Conservation (phyloP, 345 rosid species). For the Gossypium ekmanianum region DNA sequence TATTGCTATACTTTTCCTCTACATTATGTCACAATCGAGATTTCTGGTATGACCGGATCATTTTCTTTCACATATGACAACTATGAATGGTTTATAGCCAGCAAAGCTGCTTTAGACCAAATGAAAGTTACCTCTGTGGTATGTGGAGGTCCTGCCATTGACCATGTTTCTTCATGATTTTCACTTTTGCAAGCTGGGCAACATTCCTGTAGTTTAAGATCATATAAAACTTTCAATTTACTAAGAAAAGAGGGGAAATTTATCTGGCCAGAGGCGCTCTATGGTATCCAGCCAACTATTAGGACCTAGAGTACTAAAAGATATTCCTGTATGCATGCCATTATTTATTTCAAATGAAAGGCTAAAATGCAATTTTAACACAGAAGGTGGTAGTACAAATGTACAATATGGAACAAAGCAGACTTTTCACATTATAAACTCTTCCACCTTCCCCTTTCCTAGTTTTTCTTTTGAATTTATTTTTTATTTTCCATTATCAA, state of each 20-base stretch:
- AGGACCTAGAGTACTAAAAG: neutral
- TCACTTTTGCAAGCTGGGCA: slow-evolving; percentile 82
- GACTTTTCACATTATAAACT: neutral
- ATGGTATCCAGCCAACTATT: neutral
- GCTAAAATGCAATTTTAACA: neutral
- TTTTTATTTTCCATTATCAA: neutral
- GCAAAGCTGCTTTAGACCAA: neutral
- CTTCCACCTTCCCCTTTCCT: neutral
- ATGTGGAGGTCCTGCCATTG: slow-evolving; percentile 67
- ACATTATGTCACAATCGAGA: neutral
- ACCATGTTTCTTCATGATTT: slow-evolving; percentile 59
- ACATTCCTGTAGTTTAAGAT: slow-evolving; percentile 56
- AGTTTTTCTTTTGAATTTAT: neutral
- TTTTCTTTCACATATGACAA: neutral
- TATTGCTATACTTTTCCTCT: neutral
- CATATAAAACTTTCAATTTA: slow-evolving; percentile 16
- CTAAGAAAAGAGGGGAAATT: neutral
- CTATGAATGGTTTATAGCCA: neutral
- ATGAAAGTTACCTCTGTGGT: slow-evolving; percentile 47
- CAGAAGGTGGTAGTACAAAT: too few species aligned
- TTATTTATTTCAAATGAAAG: neutral
- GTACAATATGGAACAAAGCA: neutral
- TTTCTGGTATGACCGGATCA: neutral
- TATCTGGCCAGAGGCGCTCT: neutral
- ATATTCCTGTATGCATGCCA: neutral